A percentile compares a stretch with the other conserved stretches of the same genome.
These are phyloP conservation scores for Tylopilus felleus DNA, from an alignment of 768 basidiomycete species.

Conservation along the genomic window DNA sequence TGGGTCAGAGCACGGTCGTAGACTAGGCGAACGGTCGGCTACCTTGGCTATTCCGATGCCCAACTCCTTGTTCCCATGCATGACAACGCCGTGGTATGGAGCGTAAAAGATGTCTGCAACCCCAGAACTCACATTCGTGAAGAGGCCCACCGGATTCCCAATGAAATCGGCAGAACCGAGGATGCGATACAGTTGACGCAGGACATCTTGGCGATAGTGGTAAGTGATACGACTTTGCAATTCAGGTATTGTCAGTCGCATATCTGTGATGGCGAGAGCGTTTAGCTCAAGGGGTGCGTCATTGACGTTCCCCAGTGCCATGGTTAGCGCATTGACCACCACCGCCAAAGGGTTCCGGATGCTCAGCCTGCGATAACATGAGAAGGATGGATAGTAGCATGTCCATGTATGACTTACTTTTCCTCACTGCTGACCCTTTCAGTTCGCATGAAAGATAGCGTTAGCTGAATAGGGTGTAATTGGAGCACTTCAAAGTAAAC, in stretches of 20 bases:
- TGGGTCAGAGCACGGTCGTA: slow-evolving; percentile 11
- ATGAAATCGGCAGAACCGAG: slow-evolving; percentile 98
- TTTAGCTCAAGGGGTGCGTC: slow-evolving; percentile 94
- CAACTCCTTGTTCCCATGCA: slow-evolving; percentile 92
- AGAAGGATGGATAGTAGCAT: not conserved
- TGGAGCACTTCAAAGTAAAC: slow-evolving; percentile 96
- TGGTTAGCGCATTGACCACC: slow-evolving; percentile 89
- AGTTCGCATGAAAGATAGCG: slow-evolving; percentile 95
- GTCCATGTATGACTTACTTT: slow-evolving; percentile 56
- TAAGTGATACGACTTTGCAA: slow-evolving; percentile 80
- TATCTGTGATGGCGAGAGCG: slow-evolving; percentile 90
- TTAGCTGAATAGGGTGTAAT: slow-evolving; percentile 88
- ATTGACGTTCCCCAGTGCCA: slow-evolving; percentile 96
- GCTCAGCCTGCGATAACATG: slow-evolving; percentile 48
- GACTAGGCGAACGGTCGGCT: not conserved
- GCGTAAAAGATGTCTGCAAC: slow-evolving; percentile 99
- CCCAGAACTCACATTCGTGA: slow-evolving; percentile 97
- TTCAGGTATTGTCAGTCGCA: slow-evolving; percentile 82
- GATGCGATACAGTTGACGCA: slow-evolving; percentile 93
- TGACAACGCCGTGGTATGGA: slow-evolving; percentile 93
- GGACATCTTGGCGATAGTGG: slow-evolving; percentile 91
- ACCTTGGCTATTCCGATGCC: slow-evolving; percentile 95
- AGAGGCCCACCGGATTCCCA: slow-evolving; percentile 93
- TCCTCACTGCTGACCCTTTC: slow-evolving; percentile 91
- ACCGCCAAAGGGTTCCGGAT: slow-evolving; percentile 90